Conservation (phyloP, 192 early-diverging fungal genomes). For the Diversispora epigaea region DNA sequence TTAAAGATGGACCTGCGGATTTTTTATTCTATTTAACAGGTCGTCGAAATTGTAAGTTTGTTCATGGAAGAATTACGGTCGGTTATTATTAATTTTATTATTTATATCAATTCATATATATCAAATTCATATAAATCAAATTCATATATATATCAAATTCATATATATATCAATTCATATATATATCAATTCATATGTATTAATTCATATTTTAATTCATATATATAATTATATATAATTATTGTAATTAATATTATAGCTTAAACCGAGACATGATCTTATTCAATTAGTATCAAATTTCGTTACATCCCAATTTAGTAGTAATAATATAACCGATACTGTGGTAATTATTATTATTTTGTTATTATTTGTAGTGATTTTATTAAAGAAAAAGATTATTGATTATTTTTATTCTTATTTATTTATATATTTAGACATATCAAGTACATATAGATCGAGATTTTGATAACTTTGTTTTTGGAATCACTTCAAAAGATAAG, state of each 20-base stretch:
- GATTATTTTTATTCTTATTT: neutral
- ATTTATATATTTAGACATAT: neutral
- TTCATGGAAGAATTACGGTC: conserved; percentile 26
- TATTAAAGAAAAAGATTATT: neutral
- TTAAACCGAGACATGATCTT: conserved; percentile 1
- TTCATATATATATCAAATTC: neutral
- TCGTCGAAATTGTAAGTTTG: conserved; percentile 6
- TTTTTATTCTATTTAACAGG: neutral
- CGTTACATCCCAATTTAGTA: conserved; percentile 17
- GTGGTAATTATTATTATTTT: neutral
- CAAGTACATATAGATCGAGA: neutral
- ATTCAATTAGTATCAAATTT: neutral
- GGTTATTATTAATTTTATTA: neutral
- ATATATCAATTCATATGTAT: neutral
- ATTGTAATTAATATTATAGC: neutral
- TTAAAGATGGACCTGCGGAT: neutral
- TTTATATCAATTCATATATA: neutral
- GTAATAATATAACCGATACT: neutral
- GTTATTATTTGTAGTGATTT: neutral
- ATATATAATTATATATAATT: too few species aligned
- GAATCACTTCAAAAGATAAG: neutral
- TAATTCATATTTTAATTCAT: neutral
- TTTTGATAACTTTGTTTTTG: conserved; percentile 15
- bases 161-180: neutral
- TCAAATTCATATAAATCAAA: neutral